Conservation (phyloP, 2,329 filamentous ascomycete genomes). For the Rhinocladiella similis region DNA sequence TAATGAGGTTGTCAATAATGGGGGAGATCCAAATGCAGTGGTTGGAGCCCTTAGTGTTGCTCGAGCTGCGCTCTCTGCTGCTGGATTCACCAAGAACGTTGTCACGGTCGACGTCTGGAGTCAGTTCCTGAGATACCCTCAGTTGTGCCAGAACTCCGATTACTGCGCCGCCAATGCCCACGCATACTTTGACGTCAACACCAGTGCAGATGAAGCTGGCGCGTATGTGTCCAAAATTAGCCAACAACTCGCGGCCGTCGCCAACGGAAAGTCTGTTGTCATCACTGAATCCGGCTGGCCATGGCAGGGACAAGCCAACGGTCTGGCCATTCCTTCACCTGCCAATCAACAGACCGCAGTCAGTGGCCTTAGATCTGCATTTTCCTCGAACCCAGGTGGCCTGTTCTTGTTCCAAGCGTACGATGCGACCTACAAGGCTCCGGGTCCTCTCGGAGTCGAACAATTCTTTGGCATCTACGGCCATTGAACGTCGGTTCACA, state of each 20-base stretch:
- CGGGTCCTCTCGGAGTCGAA: conserved; percentile 70
- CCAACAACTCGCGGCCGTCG: conserved; percentile 45
- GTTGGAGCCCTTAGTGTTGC: conserved; percentile 59
- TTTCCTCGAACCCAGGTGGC: conserved; percentile 50
- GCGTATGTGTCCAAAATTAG: conserved; percentile 63
- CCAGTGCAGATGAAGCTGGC: conserved; percentile 62
- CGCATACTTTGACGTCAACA: conserved; percentile 74
- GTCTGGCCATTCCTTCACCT: conserved; percentile 66
- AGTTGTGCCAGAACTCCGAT: conserved; percentile 71
- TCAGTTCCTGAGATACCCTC: conserved; percentile 64
- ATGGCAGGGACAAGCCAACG: conserved; percentile 65
- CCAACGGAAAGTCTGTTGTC: conserved; percentile 62
- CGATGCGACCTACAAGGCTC: conserved; percentile 76
- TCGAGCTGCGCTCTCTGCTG: conserved; percentile 56
- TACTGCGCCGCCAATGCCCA: conserved; percentile 81
- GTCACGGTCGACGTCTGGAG: conserved; percentile 79
- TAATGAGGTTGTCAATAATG: conserved; percentile 75
- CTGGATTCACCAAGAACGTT: conserved; percentile 71
- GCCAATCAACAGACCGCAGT: conserved; percentile 68
- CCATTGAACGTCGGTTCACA: conserved; percentile 6
- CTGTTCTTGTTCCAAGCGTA: conserved; percentile 77
- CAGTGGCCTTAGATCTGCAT: conserved; percentile 61
- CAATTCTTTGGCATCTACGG: conserved; percentile 66
- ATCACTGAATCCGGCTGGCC: conserved; percentile 89
- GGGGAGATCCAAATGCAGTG: conserved; percentile 55